Base-by-base conservation (phyloP, 2,329 filamentous ascomycete species). In the Alternaria sp. region DNA sequence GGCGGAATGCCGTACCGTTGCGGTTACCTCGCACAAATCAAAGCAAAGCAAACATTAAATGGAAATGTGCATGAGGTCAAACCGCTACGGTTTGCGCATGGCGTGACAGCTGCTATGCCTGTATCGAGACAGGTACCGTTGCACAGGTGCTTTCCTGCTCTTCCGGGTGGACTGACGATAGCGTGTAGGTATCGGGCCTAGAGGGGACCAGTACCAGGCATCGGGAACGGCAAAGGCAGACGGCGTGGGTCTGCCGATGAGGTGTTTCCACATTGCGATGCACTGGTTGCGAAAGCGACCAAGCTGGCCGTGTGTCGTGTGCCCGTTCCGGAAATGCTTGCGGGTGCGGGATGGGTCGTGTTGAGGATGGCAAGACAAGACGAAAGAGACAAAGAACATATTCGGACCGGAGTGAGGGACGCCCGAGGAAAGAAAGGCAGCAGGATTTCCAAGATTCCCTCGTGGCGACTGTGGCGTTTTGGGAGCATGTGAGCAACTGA, bases 381-480 rank as follows among this genome's bases (percentile, higher is more conserved):
- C 61, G 32, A 61, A 55, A 51, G 59, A 45, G 54, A 63, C 41
- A 36, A 34, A 22, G 38, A 59, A 38, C 30, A 11, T 22, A 34
- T 54, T 40, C 46, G 56, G 60, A 56, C 46, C 55, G 59, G 55
- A 59, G 22, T 18, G 27, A 48, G 53, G 12, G 10, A 36, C 4
- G 18, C n/a, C 48, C 54, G 59, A 34, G n/a, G 30, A 38, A 36
- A 18, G 46, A 50, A 20, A 50, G 4, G 20, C 32, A 51, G 30
- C 52, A 45, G 41, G 40, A 9, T 14, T 45, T 54, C 41, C 40
- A 45, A 28, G 32, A 16, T 38, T 55, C 36, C 18, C 12, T 7
- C 18, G 59, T 59, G 54, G 59, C 59, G 27, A 62, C 30, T 59
- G 59, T 62, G 59, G 59, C 59, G 54, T 41, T 61, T 22, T 36